Base-by-base conservation (phyloP, 2,329 filamentous ascomycete genomes). In the Xylariaceae sp. region DNA sequence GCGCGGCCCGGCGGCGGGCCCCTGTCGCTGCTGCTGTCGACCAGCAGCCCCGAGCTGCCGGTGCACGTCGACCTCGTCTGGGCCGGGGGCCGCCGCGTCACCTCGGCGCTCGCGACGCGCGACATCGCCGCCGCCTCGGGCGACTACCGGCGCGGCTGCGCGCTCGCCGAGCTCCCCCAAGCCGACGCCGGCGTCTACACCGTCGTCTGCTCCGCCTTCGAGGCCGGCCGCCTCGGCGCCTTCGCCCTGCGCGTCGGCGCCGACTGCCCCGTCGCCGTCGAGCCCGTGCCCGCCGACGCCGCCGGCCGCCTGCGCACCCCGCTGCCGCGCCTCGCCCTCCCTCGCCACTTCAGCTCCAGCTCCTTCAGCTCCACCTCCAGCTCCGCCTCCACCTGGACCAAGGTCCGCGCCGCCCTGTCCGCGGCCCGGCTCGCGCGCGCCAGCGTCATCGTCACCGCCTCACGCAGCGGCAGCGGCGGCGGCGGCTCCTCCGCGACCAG, bases 201-300 rank as follows among this genome's bases (percentile, higher is more conserved):
- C 0, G 70, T 94, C 36, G 82, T 95, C 5, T 90, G 83, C 54
- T 94, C 87, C 3, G 94, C 90, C 0, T 96, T 93, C 55, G 87
- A 94, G 42, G 72, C 81, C 0, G 82, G 81, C 7, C 85, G 93
- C 51, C 65, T 76, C 1, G 84, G 83, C 3, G 68, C 70, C 31
- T 96, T 93, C 51, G 75, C 70, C 1, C 67, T 98, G 7, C 75
- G 78, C 36, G 69, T 95, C n/a, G 78, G 80, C 29, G 80, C 82
- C 21, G 75, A 71, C 34, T 55, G 62, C 2, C 64, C 70, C 0
- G 70, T 79, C 23, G 49, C 57, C 1, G 54, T 93, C 5, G 63
- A 62, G 6, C 70, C 73, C 12, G 69, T 95, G 3, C 72, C 79
- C 1, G 65, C 78, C 5, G 84, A 92, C 54, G 78, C 77, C 6